Base-by-base conservation (phyloP, 1,284 basidiomycete genomes). In the Sphaerobolus stellatus region DNA sequence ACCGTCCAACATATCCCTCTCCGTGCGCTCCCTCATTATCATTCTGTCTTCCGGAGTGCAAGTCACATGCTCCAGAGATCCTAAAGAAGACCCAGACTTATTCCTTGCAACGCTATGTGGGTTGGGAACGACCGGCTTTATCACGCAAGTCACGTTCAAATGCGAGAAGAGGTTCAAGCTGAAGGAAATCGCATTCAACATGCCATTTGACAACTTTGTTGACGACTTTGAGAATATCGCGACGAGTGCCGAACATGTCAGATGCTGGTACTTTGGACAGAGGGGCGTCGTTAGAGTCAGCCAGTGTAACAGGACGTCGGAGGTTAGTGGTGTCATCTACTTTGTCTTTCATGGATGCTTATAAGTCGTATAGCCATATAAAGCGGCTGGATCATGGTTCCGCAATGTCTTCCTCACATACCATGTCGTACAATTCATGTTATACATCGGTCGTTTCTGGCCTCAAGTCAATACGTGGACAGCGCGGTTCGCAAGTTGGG, bases 71-170 rank as follows among this genome's bases (percentile, higher is more conserved):
- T 91, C 88, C 27, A 79, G 81, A 29, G 57, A 62, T 16, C 16
- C 6, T 2, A 66, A 72, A 30, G 79, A 88, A 56, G 76, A 81
- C 57, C 60, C 80, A 4, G 92, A 94, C 51, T 79, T 99, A 33
- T 99, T 98, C 77, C 78, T 84, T 58, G 93, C 96, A 1, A 89
- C 90, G n/a, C 78, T 97, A 27, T 98, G 96, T 65, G 94, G 94
- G 1, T 77, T 99, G 16, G 97, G 96, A 18, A 79, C 85, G 41
- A 98, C 96, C 0, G 97, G 96, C 13, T 76, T 99, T 59, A 90
- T 99, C 62, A 75, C 96, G 24, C 76, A 80, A 27, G 81, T 97
- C 38, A 83, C 86, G 58, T 75, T 98, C 38, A 77, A 86, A 52
- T 88, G 94, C 40, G 91, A 94, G 65, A 79, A 80, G 1, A 87